A percentile compares a stretch with the other conserved stretches of the same genome.
phyloP scores from a whole-genome alignment of 495 filamentous ascomycete species.

The Bryoglossum gracile region DNA sequence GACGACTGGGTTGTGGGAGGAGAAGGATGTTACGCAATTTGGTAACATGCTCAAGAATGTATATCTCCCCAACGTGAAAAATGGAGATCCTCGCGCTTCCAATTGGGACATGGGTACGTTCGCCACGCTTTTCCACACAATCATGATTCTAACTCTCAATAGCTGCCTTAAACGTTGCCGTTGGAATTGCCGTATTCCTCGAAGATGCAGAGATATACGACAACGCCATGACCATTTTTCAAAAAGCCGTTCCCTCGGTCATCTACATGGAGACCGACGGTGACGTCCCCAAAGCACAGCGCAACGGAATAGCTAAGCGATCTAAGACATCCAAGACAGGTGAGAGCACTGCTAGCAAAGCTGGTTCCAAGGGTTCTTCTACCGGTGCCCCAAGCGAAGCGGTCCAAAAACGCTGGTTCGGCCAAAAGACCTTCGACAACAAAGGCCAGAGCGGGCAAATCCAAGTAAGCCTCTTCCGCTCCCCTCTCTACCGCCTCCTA shows the following conservation, averaged over 20 bases:
- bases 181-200: constrained; percentile 26
- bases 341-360: too few relatives aligned
- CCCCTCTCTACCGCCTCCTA: too few relatives aligned
- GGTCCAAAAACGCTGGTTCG: background rate
- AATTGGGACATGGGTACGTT: constrained; percentile 29
- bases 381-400: too few relatives aligned
- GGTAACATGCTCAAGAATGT: constrained; percentile 25
- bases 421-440: background rate
- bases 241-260: constrained; percentile 23
- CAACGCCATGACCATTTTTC: constrained; percentile 23
- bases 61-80: constrained; percentile 25
- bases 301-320: too few relatives aligned
- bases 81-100: constrained; percentile 20
- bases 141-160: background rate
- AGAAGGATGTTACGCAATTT: constrained; percentile 18
- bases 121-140: background rate
- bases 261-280: constrained; percentile 22
- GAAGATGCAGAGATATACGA: constrained; percentile 23
- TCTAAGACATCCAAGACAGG: too few relatives aligned
- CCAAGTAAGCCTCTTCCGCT: too few relatives aligned
- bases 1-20: constrained; percentile 21
- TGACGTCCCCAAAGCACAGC: constrained; percentile 2
- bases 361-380: too few relatives aligned
- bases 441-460: background rate
- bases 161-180: constrained; percentile 28